Evolutionary conservation across 176 grass and related monocot species (phyloP), one percentile per base, ranked within the genome.

Genomic region (Saccharum officinarum): DNA sequence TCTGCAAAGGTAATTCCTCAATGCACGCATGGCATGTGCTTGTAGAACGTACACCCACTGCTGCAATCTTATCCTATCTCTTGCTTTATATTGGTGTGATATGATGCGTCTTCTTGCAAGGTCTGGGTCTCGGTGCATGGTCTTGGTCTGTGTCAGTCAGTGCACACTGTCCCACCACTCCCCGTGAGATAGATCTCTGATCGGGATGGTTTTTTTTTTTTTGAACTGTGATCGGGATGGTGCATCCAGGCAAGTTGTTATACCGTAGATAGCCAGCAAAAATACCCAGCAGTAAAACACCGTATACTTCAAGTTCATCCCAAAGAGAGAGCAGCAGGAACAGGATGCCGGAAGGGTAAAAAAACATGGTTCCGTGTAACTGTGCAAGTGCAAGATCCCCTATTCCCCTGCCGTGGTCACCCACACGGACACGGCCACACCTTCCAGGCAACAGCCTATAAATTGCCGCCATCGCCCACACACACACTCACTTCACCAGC

Each of bases 1-100:
- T 42, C 7, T 69, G 47, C 60, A 37, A 59, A 59, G 80, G 75
- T 83, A 79, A 67, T 59, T n/a, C 7, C 10, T 59, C 52, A 45
- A 55, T 22, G 17, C 47, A 50, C 47, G 14, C 47, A 52, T 33
- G 13, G 8, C 64, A 70, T 81, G 59, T 72, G 9, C 13, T 50
- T 25, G 16, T 33, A 34, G 25, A 12, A 14, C 49, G 16, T 17
- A 2, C 47, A 7, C 20, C n/a, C 20, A 46, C 36, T 81, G 71
- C 64, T 44, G 64, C 50, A 11, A 76, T 89, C 77, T 33, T 82
- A 71, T 82, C 71, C 8, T 41, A 52, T 71, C 30, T 81, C 20
- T 22, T 7, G 34, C 55, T 10, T 7, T 50, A 34, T 34, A 34
- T 34, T 36, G 42, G 14, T 37, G 71, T 45, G 42, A 44, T 28